Conservation (phyloP, 371 early-diverging fungal species). For the Mortierella polycephala region DNA sequence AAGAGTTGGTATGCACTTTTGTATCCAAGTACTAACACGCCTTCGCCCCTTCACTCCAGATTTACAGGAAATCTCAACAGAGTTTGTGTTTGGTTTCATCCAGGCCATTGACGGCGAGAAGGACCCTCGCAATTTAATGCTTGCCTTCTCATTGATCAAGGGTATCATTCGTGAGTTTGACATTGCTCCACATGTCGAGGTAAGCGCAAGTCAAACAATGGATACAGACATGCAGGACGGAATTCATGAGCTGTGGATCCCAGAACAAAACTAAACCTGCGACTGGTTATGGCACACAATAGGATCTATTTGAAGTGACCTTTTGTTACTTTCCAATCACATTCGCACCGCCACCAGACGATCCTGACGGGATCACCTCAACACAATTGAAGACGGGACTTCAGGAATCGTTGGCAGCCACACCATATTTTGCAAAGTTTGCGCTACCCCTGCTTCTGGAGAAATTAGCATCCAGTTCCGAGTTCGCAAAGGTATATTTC, state of each 20-base stretch:
- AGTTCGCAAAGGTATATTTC: not conserved
- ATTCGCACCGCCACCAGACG: not conserved
- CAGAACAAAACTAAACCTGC: no score
- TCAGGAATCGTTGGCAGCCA: not conserved
- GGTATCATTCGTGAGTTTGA: not conserved
- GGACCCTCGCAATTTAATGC: slow-evolving; percentile 1
- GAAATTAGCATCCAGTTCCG: not conserved
- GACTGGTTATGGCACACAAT: not conserved
- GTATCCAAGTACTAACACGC: not conserved
- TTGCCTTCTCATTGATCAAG: not conserved
- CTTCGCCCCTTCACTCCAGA: no score
- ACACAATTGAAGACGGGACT: not conserved
- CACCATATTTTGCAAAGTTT: slow-evolving; percentile 3
- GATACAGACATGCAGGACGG: no score
- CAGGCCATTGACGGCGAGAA: not conserved
- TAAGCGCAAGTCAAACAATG: not conserved
- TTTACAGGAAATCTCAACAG: not conserved
- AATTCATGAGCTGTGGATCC: no score
- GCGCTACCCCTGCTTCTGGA: not conserved
- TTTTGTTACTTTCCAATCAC: slow-evolving; percentile 6
- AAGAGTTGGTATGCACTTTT: not conserved
- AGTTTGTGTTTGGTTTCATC: not conserved
- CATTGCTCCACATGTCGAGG: not conserved
- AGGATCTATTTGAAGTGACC: slow-evolving; percentile 2
- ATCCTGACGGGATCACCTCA: not conserved